Base-by-base conservation (phyloP, 345 rosid genomes). In the Ailanthus altissimus region DNA sequence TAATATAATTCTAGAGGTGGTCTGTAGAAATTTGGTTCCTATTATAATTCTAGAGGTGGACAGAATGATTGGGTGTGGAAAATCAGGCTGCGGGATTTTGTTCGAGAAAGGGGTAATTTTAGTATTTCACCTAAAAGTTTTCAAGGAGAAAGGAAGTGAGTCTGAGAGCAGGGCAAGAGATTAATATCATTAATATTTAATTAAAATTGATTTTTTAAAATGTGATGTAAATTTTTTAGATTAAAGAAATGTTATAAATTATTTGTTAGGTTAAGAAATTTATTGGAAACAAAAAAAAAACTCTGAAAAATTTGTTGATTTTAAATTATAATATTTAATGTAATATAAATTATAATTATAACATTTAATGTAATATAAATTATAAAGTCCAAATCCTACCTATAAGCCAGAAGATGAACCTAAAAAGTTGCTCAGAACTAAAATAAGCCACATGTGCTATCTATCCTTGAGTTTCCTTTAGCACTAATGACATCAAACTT, bases 321-420 rank as follows among this genome's bases (percentile, higher is more conserved):
- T 32, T 32, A 3, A 32, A 32, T 32, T 32, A 32, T 32, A 32
- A 32, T 32, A 32, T 32, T 32, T 32, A 32, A 32, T 32, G 38
- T 32, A 32, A 32, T 32, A 32, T 32, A 32, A 32, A 32, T 32
- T 32, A 32, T 32, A 32, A 32, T 32, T 32, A 32, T 32, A 32
- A 32, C 3, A 32, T 32, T 32, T 32, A 32, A 32, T 3, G 38
- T 32, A 32, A 32, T 32, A 1, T 1, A 32, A 32, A 32, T 26
- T 76, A 64, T 14, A 46, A 47, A 63, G 28, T 43, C 18, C 72
- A 25, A 54, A 58, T 18, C 51, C 70, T 51, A 60, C 75, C 43
- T 49, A 73, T 61, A 71, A 61, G 50, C 65, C 8, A n/a, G 20
- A 65, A 72, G 18, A 57, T 20, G n/a, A 25, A 20, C 10, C 36